Percentiles rank a stretch among this genome's conserved stretches.
Conservation (phyloP, 2,329 filamentous ascomycete genomes). For the Pestalotiopsis sp. region DNA sequence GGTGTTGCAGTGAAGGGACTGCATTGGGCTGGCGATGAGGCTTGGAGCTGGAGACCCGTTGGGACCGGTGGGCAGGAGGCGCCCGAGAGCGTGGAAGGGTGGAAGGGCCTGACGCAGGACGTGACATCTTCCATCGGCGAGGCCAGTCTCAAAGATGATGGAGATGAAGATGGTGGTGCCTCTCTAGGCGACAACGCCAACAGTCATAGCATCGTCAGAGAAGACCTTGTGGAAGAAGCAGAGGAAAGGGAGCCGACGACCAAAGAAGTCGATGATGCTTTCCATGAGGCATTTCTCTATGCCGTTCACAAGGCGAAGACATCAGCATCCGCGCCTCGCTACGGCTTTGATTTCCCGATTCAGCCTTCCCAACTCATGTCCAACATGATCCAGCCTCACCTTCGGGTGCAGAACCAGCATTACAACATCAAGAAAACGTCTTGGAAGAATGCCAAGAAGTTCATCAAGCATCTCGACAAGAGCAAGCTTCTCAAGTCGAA, state of each 20-base stretch:
- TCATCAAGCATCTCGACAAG: constrained; percentile 70
- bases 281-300: constrained; percentile 66
- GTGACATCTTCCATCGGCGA: constrained; percentile 17
- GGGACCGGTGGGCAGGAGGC: constrained; percentile 54
- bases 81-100: constrained; percentile 57
- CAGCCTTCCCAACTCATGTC: constrained; percentile 66
- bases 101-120: constrained; percentile 27
- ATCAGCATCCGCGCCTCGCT: constrained; percentile 51
- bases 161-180: constrained; percentile 21
- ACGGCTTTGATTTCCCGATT: constrained; percentile 63
- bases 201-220: constrained; percentile 19
- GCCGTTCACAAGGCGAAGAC: constrained; percentile 62
- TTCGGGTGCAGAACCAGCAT: constrained; percentile 61
- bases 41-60: constrained; percentile 65
- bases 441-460: constrained; percentile 72
- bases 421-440: constrained; percentile 72
- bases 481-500: constrained; percentile 64
- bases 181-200: not conserved
- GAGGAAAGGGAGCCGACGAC: constrained; percentile 57
- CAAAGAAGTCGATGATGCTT: constrained; percentile 68
- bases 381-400: constrained; percentile 66
- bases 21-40: constrained; percentile 70
- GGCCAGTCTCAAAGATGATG: constrained; percentile 28
- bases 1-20: constrained; percentile 67
- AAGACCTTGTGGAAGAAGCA: constrained; percentile 40